Evolutionary conservation across 140 eudicot species (phyloP).

Genomic region (Cichorium intybus): DNA sequence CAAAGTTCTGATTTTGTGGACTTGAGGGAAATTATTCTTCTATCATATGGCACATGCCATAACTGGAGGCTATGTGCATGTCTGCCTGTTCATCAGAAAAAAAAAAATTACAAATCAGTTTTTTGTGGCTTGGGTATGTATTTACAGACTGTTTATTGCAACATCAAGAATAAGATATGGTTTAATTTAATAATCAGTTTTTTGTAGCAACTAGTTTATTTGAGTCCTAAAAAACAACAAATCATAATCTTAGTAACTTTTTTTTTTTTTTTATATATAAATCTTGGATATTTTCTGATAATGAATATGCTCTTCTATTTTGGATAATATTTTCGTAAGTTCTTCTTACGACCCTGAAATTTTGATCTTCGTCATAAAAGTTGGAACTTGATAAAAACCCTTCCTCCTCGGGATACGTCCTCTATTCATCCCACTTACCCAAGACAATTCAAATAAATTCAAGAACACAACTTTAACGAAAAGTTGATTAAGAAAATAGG

Average conservation of each 20-base stretch:
- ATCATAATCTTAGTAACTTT: too few species aligned
- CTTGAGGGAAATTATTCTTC: slow-evolving; percentile 23
- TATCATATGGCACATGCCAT: slow-evolving; percentile 14
- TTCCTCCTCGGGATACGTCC: not conserved
- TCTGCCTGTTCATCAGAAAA: slow-evolving; percentile 40
- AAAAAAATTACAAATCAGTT: not conserved
- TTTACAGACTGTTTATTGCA: too few species aligned
- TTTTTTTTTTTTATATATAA: too few species aligned
- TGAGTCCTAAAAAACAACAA: too few species aligned
- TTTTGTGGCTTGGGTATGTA: too few species aligned
- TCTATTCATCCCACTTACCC: not conserved
- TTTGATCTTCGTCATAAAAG: not conserved
- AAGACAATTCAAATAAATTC: not conserved
- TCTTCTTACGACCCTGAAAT: not conserved
- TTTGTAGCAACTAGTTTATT: not conserved
- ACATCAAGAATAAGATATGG: not conserved
- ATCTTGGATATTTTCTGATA: not conserved
- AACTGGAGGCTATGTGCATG: slow-evolving; percentile 8
- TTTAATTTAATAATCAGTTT: too few species aligned
- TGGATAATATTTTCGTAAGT: not conserved
- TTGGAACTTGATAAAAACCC: not conserved
- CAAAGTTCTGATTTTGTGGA: slow-evolving; percentile 15
- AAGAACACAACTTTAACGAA: not conserved
- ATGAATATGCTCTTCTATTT: not conserved
- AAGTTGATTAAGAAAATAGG: not conserved